Evolutionary conservation across 768 basidiomycete genomes (phyloP), one percentile per base, ranked within the genome.

Genomic region (Phaeolepiota aurea): DNA sequence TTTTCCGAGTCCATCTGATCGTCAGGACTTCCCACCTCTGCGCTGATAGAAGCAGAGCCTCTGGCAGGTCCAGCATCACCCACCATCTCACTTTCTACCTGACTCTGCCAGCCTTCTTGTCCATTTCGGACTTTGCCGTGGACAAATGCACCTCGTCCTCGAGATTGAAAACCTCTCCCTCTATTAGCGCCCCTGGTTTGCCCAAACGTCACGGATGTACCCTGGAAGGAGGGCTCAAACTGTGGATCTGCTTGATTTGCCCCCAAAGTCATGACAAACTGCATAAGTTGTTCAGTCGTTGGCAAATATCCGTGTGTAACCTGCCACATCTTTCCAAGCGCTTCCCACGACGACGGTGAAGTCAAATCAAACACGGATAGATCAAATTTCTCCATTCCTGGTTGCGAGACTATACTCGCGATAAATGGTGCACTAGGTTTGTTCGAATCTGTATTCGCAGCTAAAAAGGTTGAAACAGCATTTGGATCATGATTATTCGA

Each of bases 291-390:
- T 51, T 87, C 80, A 51, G 81, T 79, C 42, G 82, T 72, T 20
- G 87, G 87, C 48, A 66, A 37, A 51, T 74, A 70, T 31, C 85
- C 82, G 58, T 83, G 62, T 39, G 83, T 80, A 42, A 69, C 66
- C 54, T 71, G 62, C 85, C 84, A 90, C 68, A 86, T 78, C 55
- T 76, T 77, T 56, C 82, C 83, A 44, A 92, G 74, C 42, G 75
- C 72, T 65, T 82, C 78, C 89, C 89, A 92, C 57, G 84, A 80
- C 39, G 74, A 59, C 40, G 88, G 74, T 32, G 73, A 68, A 20
- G 80, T 79, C 41, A 77, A 78, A 67, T 89, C 74, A 72, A 91
- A 91, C 35, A 72, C 69, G 47, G 72, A 54, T 50, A 77, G 64
- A 64, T 87, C 74, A 71, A 89, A 86, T 43, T 63, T 65, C 45